Percentiles rank a stretch among this genome's conserved stretches.
These are phyloP conservation scores for Synchytrium microbalum DNA, from an alignment of 371 early-diverging fungal species.

Conservation along the genomic window DNA sequence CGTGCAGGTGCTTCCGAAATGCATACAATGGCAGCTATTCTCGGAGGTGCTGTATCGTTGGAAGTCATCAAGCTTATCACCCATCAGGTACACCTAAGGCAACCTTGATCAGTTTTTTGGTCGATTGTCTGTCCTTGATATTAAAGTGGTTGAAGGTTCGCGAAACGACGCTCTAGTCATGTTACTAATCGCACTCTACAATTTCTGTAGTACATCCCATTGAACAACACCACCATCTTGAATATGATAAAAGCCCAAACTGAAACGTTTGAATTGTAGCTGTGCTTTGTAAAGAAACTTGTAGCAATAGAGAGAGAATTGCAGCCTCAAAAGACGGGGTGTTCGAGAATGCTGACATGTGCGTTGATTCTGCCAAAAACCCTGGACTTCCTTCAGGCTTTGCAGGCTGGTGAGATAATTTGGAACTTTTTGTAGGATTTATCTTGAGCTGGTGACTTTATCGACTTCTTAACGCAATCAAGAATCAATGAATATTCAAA, in stretches of 20 bases:
- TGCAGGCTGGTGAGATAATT: too few relatives aligned
- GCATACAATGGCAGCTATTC: conserved; percentile 75
- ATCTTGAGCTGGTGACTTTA: too few relatives aligned
- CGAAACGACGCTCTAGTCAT: background rate
- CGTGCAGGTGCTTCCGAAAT: conserved; percentile 70
- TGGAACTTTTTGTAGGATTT: too few relatives aligned
- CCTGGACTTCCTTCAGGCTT: too few relatives aligned
- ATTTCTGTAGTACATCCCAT: conserved; percentile 59
- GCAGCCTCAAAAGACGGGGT: too few relatives aligned
- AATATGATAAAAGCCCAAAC: conserved; percentile 63
- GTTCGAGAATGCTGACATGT: too few relatives aligned
- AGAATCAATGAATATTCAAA: too few relatives aligned
- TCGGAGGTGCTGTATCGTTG: conserved; percentile 91
- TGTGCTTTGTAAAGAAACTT: too few relatives aligned
- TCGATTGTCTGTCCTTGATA: background rate
- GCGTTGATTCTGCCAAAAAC: too few relatives aligned
- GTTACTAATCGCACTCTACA: background rate
- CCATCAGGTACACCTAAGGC: conserved; percentile 27
- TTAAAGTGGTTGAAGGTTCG: too few relatives aligned
- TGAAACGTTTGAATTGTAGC: conserved; percentile 27
- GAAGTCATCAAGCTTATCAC: conserved; percentile 92
- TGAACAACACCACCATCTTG: conserved; percentile 75
- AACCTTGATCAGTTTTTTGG: background rate
- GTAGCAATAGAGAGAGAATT: too few relatives aligned
- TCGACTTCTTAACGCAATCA: too few relatives aligned